Percentiles rank a stretch among this genome's conserved stretches.
Conservation (phyloP, 169 alveolate species). For the Eimeria maxima region DNA sequence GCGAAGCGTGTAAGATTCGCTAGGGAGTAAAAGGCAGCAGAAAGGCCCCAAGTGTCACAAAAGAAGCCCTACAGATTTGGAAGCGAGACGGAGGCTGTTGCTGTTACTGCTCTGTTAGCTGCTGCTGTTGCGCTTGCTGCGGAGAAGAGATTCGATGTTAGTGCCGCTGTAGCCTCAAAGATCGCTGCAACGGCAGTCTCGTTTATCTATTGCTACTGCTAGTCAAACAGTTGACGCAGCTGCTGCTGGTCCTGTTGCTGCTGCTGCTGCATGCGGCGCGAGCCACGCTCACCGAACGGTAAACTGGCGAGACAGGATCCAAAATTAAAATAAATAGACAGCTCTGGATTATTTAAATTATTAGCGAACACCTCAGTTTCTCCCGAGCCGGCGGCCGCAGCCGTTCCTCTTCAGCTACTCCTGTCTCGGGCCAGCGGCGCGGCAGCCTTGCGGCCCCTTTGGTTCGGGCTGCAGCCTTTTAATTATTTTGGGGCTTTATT, state of each 20-base stretch:
- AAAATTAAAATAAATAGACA: background rate
- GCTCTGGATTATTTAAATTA: too few relatives aligned
- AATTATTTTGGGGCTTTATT: background rate
- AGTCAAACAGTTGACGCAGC: background rate
- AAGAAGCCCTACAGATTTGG: background rate
- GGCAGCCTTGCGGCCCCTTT: background rate
- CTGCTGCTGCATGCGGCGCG: slow-evolving; percentile 11
- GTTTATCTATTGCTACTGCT: background rate
- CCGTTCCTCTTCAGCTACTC: background rate
- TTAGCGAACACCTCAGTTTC: background rate
- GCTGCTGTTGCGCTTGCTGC: slow-evolving; percentile 22
- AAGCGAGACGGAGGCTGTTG: background rate
- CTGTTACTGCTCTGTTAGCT: slow-evolving; percentile 33
- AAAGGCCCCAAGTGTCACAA: background rate
- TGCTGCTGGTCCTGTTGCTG: slow-evolving; percentile 15
- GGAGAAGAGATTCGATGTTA: background rate
- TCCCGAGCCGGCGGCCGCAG: background rate
- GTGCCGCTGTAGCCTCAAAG: background rate
- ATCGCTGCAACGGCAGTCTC: background rate
- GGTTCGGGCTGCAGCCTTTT: background rate
- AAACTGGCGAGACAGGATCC: background rate
- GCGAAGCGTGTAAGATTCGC: background rate
- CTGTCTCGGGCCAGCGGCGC: slow-evolving; percentile 24
- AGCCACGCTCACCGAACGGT: background rate
- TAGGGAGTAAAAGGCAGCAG: background rate